phyloP scores from a whole-genome alignment of 2,329 filamentous ascomycete species.

The Aphanocladium album region DNA sequence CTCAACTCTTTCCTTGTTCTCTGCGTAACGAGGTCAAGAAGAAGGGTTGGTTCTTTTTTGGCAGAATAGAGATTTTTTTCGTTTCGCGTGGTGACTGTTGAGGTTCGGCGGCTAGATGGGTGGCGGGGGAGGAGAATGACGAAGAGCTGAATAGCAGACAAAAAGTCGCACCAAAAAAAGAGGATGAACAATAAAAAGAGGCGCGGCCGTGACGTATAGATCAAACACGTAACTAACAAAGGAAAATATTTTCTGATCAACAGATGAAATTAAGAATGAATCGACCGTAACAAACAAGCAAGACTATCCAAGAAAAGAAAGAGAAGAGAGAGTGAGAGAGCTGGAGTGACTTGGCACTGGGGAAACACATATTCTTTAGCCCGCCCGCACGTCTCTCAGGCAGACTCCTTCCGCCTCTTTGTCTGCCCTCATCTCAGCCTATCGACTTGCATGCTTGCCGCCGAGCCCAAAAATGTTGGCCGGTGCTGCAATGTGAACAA shows the following conservation, averaged over 20 bases:
- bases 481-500: background rate
- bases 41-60: background rate
- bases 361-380: background rate
- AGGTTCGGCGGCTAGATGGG: background rate
- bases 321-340: background rate
- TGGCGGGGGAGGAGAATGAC: too few species aligned
- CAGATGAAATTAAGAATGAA: background rate
- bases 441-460: slow-evolving; percentile 10
- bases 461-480: background rate
- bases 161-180: background rate
- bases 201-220: background rate
- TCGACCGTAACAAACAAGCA: slow-evolving; percentile 13
- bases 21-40: background rate
- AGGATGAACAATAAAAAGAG: background rate
- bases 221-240: slow-evolving; percentile 2
- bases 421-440: slow-evolving; percentile 4
- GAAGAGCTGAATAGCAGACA: too few species aligned
- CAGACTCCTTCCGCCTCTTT: too few species aligned
- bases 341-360: background rate
- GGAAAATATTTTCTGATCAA: background rate
- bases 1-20: background rate
- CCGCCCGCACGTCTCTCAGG: background rate
- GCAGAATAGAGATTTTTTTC: background rate
- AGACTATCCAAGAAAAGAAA: background rate
- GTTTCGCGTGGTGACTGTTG: too few species aligned